A percentile compares a stretch with the other conserved stretches of the same genome.
phyloP scores from a whole-genome alignment of 208 protist species.

The Leptomonas seymouri region DNA sequence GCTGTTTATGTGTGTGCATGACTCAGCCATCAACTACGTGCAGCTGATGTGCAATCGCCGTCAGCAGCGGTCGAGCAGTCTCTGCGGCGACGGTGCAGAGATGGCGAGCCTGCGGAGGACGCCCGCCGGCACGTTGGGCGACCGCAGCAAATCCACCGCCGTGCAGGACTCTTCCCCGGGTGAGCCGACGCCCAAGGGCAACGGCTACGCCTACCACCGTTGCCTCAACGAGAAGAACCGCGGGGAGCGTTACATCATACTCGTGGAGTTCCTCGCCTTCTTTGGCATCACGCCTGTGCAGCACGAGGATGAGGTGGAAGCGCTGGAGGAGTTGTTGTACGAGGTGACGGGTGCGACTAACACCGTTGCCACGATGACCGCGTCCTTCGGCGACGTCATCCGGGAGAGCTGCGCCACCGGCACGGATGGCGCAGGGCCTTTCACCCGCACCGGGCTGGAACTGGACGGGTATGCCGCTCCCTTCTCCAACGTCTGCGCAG shows the following conservation, averaged over 20 bases:
- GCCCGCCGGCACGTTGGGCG: neutral
- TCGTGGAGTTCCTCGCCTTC: constrained; percentile 57
- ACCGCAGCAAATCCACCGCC: neutral
- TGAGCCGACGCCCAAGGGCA: neutral
- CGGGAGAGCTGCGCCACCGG: neutral
- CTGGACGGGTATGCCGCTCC: neutral
- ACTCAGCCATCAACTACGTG: constrained; percentile 35
- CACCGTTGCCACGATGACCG: neutral
- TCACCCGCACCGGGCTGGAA: neutral
- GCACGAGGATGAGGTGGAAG: constrained; percentile 30
- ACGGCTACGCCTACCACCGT: constrained; percentile 13
- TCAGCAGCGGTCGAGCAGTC: constrained; percentile 11
- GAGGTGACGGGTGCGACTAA: neutral
- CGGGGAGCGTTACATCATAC: constrained; percentile 36
- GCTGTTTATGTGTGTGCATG: constrained; percentile 49
- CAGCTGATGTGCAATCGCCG: constrained; percentile 19
- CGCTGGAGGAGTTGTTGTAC: constrained; percentile 20
- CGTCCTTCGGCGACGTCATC: neutral
- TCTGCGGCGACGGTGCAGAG: constrained; percentile 5
- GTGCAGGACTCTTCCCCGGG: neutral
- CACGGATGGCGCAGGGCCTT: neutral
- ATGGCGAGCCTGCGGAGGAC: neutral
- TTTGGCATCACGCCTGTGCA: constrained; percentile 43
- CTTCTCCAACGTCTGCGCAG: neutral
- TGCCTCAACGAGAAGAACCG: constrained; percentile 5